Conservation (phyloP, 1,284 basidiomycete species). For the Neolentinus lepideus region DNA sequence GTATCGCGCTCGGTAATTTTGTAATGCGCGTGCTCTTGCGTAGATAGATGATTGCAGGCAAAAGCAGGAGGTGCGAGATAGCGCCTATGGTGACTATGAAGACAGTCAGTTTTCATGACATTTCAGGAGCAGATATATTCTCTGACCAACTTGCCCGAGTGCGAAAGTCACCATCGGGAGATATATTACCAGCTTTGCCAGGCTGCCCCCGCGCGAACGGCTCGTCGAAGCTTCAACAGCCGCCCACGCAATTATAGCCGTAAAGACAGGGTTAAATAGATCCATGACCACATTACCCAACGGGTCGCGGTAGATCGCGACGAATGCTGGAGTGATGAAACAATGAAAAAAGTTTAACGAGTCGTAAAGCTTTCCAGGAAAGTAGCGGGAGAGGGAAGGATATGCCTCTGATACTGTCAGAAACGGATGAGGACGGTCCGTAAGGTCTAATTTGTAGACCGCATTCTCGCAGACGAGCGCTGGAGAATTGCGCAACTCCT, state of each 20-base stretch:
- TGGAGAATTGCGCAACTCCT: neutral
- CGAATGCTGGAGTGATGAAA: neutral
- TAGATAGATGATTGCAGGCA: neutral
- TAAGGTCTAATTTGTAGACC: neutral
- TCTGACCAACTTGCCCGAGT: neutral
- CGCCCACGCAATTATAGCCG: neutral
- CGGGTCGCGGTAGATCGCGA: neutral
- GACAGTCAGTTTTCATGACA: neutral
- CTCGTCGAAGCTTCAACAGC: neutral
- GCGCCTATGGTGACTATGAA: neutral
- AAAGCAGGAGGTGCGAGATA: neutral
- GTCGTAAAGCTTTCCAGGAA: neutral
- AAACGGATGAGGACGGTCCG: neutral
- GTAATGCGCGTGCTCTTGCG: neutral
- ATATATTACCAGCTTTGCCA: neutral
- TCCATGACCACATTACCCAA: neutral
- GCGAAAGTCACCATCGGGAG: neutral
- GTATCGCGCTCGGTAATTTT: neutral
- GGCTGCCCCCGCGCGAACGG: neutral
- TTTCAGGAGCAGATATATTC: neutral
- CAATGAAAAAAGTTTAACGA: neutral
- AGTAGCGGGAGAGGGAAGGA: neutral
- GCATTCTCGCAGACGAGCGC: neutral
- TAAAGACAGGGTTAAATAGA: neutral
- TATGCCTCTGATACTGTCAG: neutral